Base-by-base conservation (phyloP, 306 rosid species). In the Acacia crassicarpa region DNA sequence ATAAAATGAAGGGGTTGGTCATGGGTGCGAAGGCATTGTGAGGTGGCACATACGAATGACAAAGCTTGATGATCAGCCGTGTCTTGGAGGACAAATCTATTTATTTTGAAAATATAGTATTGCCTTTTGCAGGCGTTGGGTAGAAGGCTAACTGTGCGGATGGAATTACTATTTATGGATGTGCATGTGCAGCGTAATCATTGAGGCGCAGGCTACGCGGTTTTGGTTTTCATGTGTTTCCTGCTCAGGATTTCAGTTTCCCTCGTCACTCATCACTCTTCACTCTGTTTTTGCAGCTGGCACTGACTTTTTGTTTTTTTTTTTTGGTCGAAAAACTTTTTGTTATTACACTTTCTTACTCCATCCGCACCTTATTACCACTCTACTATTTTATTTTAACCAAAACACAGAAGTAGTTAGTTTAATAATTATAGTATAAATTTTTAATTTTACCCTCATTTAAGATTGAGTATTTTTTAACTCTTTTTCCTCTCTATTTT, bases 11-110 rank as follows among this genome's bases (percentile, higher is more conserved):
- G 56, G 16, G n/a, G 20, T 49, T 49, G 56, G 19, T 15, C 16
- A 4, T 38, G 72, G 67, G 58, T 32, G 66, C 32, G 41, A 49
- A 58, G 1, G 15, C 49, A 23, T 71, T 76, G 74, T 80, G 61
- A 66, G 75, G 59, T 7, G 41, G 40, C 54, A 23, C 10, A 49
- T 56, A 19, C 12, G 30, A 9, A 56, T 25, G 70, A 61, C 70
- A 78, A 74, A 38, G 41, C 30, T 8, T 8, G 49, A 83, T 59
- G 33, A 84, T 72, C 80, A 72, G 65, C 53, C 43, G 41, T 40
- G 71, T 65, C 63, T 48, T 67, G 2, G 73, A 13, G 44, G 80
- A 23, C 30, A 2, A 3, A 11, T 27, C 2, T n/a, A 9, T 58
- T 23, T 58, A 6, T 20, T 62, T 30, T 44, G 41, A 16, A 44